Evolutionary conservation across 495 filamentous ascomycete species (phyloP).

Genomic region (Beverwykella pulmonaria): DNA sequence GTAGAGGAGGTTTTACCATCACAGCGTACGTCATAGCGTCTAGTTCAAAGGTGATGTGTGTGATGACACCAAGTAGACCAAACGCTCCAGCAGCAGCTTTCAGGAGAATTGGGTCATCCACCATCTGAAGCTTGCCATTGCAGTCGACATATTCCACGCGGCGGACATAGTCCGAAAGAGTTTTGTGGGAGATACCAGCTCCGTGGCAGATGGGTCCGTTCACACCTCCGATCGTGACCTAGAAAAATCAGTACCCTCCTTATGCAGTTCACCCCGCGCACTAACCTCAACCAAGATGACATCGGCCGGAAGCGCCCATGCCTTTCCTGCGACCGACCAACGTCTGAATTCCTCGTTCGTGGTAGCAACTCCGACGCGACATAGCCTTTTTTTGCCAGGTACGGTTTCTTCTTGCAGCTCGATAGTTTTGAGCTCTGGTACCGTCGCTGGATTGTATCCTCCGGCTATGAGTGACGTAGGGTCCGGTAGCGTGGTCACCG

Average conservation of each 20-base stretch:
- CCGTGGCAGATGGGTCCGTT: conserved; percentile 60
- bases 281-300: conserved; percentile 57
- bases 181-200: conserved; percentile 50
- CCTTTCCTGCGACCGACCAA: conserved; percentile 51
- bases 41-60: conserved; percentile 57
- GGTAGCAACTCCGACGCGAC: conserved; percentile 51
- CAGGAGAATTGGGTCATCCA: conserved; percentile 49
- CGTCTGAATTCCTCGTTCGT: conserved; percentile 57
- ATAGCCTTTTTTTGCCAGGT: conserved; percentile 41
- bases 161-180: conserved; percentile 54
- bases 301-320: conserved; percentile 52
- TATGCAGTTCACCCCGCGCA: background rate
- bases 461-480: conserved; percentile 44
- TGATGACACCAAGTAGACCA: conserved; percentile 57
- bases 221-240: conserved; percentile 52
- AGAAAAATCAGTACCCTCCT: background rate
- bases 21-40: conserved; percentile 56
- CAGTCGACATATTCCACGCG: conserved; percentile 56
- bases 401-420: conserved; percentile 46
- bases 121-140: conserved; percentile 51
- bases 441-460: conserved; percentile 38
- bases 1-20: conserved; percentile 32
- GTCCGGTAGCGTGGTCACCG: conserved; percentile 49
- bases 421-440: conserved; percentile 43
- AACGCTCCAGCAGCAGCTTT: conserved; percentile 56